Evolutionary conservation across 148 eudicot species (phyloP).

Genomic region (Amaranthus hypochondriacus): DNA sequence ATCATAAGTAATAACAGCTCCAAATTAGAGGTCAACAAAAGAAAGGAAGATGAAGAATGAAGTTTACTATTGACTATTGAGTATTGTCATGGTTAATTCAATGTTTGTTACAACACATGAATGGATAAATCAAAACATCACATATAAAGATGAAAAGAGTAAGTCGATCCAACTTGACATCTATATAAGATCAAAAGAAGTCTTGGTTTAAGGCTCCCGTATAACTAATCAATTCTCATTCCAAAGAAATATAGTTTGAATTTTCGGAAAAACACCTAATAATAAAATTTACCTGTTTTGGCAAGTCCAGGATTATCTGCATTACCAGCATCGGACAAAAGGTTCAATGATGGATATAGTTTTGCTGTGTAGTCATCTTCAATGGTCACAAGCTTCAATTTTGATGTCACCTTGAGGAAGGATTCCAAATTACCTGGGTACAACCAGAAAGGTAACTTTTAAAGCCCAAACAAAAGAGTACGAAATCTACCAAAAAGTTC

Average conservation of each 20-base stretch:
- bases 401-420: conserved; percentile 65
- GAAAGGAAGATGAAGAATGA: not conserved
- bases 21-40: not conserved
- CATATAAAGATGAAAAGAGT: not conserved
- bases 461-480: not conserved
- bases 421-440: conserved; percentile 67
- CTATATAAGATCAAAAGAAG: not conserved
- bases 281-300: conserved; percentile 52
- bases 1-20: not conserved
- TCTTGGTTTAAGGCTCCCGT: not conserved
- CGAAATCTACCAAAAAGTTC: not conserved
- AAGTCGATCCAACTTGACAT: not conserved
- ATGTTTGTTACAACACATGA: no score
- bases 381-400: conserved; percentile 64
- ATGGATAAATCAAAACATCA: not conserved
- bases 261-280: not conserved
- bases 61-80: not conserved
- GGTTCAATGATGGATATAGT: conserved; percentile 37
- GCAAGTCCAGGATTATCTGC: conserved; percentile 44
- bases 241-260: not conserved
- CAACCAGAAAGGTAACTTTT: conserved; percentile 7
- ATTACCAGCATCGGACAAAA: conserved; percentile 35
- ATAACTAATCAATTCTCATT: not conserved
- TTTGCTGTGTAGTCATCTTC: conserved; percentile 59
- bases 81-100: not conserved